These are phyloP conservation scores for Aureobasidium melanogenum DNA, from an alignment of 2,329 filamentous ascomycete genomes.

Conservation along the genomic window DNA sequence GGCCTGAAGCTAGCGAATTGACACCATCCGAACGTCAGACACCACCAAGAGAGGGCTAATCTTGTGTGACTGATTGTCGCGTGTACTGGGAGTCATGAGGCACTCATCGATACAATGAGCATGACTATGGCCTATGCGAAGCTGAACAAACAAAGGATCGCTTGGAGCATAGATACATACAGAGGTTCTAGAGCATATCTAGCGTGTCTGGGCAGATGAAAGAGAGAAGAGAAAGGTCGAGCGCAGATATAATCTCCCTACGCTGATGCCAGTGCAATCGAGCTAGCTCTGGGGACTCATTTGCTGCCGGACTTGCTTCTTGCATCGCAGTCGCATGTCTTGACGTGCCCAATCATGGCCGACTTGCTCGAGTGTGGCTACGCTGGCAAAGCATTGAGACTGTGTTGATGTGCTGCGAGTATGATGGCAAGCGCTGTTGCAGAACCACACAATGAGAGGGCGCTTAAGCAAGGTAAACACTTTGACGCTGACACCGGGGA, in stretches of 20 bases:
- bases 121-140: conserved; percentile 5
- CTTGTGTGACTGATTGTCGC: conserved; percentile 7
- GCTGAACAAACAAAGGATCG: conserved; percentile 2
- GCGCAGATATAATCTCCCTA: neutral
- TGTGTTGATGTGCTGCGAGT: too few relatives aligned
- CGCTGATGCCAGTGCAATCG: conserved; percentile 5
- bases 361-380: too few relatives aligned
- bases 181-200: neutral
- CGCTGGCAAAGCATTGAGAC: too few relatives aligned
- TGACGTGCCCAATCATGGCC: neutral
- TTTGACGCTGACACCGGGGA: neutral
- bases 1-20: neutral
- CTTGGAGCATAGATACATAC: conserved; percentile 4
- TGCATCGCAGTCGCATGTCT: neutral
- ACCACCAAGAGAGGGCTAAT: neutral
- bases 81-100: neutral
- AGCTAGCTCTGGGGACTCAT: conserved; percentile 7
- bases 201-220: too few relatives aligned
- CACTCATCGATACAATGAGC: conserved; percentile 3
- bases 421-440: neutral
- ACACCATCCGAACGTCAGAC: neutral
- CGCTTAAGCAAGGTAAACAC: neutral
- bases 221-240: neutral
- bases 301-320: neutral
- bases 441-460: too few relatives aligned